Base-by-base conservation (phyloP, 345 rosid species). In the Hibiscus trionum region DNA sequence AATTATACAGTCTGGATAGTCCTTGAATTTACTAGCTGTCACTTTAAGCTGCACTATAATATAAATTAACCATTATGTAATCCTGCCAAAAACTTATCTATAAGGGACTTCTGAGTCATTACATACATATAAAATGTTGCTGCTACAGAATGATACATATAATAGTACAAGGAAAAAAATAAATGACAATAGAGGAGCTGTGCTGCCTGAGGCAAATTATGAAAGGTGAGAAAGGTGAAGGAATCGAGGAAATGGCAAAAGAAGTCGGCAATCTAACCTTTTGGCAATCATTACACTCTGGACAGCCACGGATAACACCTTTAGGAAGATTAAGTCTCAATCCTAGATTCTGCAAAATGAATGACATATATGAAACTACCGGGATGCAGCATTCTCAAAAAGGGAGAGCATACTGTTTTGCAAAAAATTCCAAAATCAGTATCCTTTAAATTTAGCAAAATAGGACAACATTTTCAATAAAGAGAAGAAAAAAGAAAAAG, bases 271-370 rank as follows among this genome's bases (percentile, higher is more conserved):
- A 78, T 72, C 66, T 63, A 84, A 95, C 99, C 99, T 92, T 95
- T 73, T 88, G 98, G 85, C 98, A 92, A 78, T 84, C 88, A 69
- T 73, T 84, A 80, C 98, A 93, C 24, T 86, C 81, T 55, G 84
- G 81, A 79, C 97, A 90, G 66, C 91, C 99, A n/a, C 89, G 89
- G 39, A 87, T 73, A 72, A 92, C 97, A 4, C 98, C 99, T 81
- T 87, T 88, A 19, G 98, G 94, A 72, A 90, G 85, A 71, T 65
- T 72, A 76, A 86, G 79, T 85, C 80, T 84, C 57, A 17, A 63
- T 39, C 39, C 71, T 70, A 75, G 77, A 79, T 59, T 79, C 98
- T 95, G 94, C 72, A 42, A 37, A 66, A 74, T 47, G 76, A 69
- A 47, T 27, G 63, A 37, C 42, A 75, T 42, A 21, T 44, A 39